phyloP scores from a whole-genome alignment of 2,329 filamentous ascomycete genomes.

The Simplicillium aogashimaense region DNA sequence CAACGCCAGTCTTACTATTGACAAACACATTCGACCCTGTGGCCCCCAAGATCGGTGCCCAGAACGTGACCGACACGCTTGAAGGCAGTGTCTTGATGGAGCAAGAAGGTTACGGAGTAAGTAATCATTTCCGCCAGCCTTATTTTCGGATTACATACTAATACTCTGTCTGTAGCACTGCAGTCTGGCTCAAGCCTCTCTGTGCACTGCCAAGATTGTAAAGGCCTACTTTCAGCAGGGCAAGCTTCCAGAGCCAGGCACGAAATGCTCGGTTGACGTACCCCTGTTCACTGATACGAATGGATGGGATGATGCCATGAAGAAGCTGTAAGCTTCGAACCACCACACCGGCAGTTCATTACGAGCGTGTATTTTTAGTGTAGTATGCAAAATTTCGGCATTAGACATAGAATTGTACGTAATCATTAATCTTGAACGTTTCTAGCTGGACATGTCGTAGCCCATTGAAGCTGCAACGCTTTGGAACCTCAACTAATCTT shows the following conservation, averaged over 20 bases:
- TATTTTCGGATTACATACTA: too few species aligned
- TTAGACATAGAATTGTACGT: neutral
- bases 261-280: neutral
- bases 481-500: too few species aligned
- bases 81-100: slow-evolving; percentile 27
- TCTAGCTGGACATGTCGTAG: too few species aligned
- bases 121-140: too few species aligned
- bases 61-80: slow-evolving; percentile 25
- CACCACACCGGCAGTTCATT: neutral
- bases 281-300: neutral
- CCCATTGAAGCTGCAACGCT: too few species aligned
- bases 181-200: neutral
- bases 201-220: neutral
- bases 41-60: slow-evolving; percentile 29
- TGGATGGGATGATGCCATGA: neutral
- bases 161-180: neutral
- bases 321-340: neutral
- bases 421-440: neutral
- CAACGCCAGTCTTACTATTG: slow-evolving; percentile 26
- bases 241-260: neutral
- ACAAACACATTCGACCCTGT: slow-evolving; percentile 27
- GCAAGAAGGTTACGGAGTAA: slow-evolving; percentile 34
- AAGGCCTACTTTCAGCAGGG: neutral
- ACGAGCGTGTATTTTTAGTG: neutral
- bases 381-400: neutral